phyloP scores from a whole-genome alignment of 2,329 filamentous ascomycete genomes.

The Ploettnerulaceae sp. region DNA sequence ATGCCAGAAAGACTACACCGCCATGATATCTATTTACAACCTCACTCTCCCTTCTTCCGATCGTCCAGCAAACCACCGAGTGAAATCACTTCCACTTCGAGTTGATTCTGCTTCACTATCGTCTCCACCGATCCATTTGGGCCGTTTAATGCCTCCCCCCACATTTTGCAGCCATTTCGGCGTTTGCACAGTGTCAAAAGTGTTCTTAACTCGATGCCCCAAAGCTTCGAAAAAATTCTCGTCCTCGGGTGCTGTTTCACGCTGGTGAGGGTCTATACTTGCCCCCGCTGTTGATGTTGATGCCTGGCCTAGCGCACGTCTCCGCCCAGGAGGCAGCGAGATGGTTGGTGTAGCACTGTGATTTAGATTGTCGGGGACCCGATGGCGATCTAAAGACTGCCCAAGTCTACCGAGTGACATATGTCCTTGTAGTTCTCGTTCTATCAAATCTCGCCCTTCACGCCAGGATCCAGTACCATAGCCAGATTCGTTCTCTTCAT shows the following conservation, averaged over 20 bases:
- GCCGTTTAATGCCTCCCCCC: constrained; percentile 64
- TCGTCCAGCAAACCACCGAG: constrained; percentile 55
- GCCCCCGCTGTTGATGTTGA: constrained; percentile 30
- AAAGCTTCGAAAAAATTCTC: constrained; percentile 82
- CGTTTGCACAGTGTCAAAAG: constrained; percentile 74
- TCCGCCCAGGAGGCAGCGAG: constrained; percentile 29
- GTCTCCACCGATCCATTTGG: constrained; percentile 72
- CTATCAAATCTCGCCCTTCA: constrained; percentile 85
- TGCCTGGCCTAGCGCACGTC: constrained; percentile 32
- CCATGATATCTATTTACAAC: constrained; percentile 21
- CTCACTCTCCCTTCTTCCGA: constrained; percentile 34
- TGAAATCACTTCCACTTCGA: constrained; percentile 41
- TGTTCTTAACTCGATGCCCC: constrained; percentile 83
- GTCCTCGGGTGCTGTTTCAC: constrained; percentile 48
- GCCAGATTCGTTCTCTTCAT: constrained; percentile 54
- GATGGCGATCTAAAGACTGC: constrained; percentile 26
- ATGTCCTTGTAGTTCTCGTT: constrained; percentile 71
- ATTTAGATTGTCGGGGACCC: constrained; percentile 30
- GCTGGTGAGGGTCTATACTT: constrained; percentile 8
- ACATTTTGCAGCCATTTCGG: constrained; percentile 79
- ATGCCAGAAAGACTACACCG: constrained; percentile 17
- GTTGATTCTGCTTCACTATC: constrained; percentile 37
- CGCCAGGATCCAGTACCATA: constrained; percentile 83
- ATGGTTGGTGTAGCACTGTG: constrained; percentile 25
- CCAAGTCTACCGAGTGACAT: constrained; percentile 46